Evolutionary conservation across 2,329 filamentous ascomycete genomes (phyloP).

Genomic region (Ascocoryne sarcoides): DNA sequence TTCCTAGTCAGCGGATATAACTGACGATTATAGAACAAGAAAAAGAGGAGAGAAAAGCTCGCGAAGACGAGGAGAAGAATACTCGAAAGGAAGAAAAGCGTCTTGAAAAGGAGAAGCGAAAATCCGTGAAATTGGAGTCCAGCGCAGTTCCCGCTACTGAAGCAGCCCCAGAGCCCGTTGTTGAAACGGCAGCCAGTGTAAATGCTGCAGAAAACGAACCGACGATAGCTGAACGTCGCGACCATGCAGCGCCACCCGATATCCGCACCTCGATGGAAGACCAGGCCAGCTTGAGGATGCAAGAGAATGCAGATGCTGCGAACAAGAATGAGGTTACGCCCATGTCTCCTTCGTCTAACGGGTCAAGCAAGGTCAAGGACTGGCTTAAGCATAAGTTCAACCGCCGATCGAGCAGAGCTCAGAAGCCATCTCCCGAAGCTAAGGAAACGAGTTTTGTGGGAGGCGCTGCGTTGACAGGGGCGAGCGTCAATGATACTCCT

Average conservation of each 20-base stretch:
- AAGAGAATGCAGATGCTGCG: slow-evolving; percentile 15
- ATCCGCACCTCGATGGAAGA: slow-evolving; percentile 25
- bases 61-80: slow-evolving; percentile 43
- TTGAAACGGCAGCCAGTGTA: slow-evolving; percentile 1
- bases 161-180: neutral
- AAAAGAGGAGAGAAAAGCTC: slow-evolving; percentile 33
- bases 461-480: slow-evolving; percentile 38
- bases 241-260: slow-evolving; percentile 7
- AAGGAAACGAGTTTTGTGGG: slow-evolving; percentile 37
- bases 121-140: slow-evolving; percentile 31
- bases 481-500: slow-evolving; percentile 37
- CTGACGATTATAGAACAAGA: slow-evolving; percentile 28
- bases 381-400: slow-evolving; percentile 49
- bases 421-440: slow-evolving; percentile 11
- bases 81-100: slow-evolving; percentile 44
- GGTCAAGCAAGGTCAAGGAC: slow-evolving; percentile 30
- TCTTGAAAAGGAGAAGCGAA: slow-evolving; percentile 43
- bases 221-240: slow-evolving; percentile 10
- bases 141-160: slow-evolving; percentile 2
- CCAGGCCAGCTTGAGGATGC: slow-evolving; percentile 18
- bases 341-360: slow-evolving; percentile 14
- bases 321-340: slow-evolving; percentile 17
- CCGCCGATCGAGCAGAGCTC: slow-evolving; percentile 23
- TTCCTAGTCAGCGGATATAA: neutral
- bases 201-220: neutral